Evolutionary conservation across 352 stramenopile species (phyloP), one percentile per base, ranked within the genome.

Genomic region (Vaucheria bursata): DNA sequence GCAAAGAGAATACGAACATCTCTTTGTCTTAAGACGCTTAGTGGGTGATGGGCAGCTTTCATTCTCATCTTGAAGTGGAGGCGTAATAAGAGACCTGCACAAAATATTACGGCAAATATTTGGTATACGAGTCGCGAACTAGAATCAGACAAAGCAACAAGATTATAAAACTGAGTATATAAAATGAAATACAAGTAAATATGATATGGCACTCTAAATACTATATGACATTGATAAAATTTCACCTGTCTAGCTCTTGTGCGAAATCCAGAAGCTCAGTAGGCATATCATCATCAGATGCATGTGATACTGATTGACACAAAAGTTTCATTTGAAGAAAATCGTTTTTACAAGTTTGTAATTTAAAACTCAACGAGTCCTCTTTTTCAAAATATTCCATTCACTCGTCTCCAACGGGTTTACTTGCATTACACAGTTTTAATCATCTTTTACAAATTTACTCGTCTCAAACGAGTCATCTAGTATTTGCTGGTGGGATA

Each of bases 231-330:
- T 37, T 7, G 45, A 25, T 59, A 25, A 18, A 25, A 25, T 34
- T 68, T n/a, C 53, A 68, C 53, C 53, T 68, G 31, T 68, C 53
- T 34, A 68, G 7, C 8, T 68, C 53, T 7, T 68, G 31, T 2
- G 2, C 2, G 53, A 68, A 68, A 2, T 68, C 53, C 2, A 68
- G 53, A 2, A 68, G 53, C 2, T 68, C 53, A 8, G 2, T 2
- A 7, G 53, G 53, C 53, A 68, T 31, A 37, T 68, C 53, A 37
- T 68, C 53, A 68, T n/a, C n/a, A n/a, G n/a, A n/a, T n/a, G n/a
- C n/a, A n/a, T n/a, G n/a, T n/a, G n/a, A n/a, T n/a, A n/a, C n/a
- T n/a, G n/a, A n/a, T n/a, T n/a, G n/a, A n/a, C n/a, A n/a, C n/a
- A n/a, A n/a, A n/a, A n/a, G n/a, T n/a, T n/a, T n/a, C n/a, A n/a